Evolutionary conservation across 768 basidiomycete species (phyloP), one percentile per base, ranked within the genome.

Genomic region (Podaxis pistillaris): DNA sequence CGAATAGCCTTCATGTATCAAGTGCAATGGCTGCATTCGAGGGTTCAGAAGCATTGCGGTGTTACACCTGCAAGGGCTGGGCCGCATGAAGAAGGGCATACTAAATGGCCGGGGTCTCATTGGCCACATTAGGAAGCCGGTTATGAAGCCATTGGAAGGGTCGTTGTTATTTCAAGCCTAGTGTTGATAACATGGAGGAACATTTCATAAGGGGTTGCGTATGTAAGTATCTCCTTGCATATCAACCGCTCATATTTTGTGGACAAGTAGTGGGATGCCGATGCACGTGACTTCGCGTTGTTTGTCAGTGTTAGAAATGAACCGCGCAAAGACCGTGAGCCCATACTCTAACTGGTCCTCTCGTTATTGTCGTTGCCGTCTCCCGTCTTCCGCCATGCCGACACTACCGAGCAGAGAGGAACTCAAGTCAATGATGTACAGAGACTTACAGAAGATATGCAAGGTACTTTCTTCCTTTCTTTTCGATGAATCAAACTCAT

Each of bases 371-470:
- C 63, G 61, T 64, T 19, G 59, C 47, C 49, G 30, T 64, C 62
- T 56, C 62, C 49, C 54, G 57, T 62, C 59, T 17, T 59, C 66
- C 60, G 62, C 64, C 55, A 81, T 82, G 81, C 69, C 78, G 17
- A 73, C 76, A 8, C 62, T 82, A 49, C 81, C 79, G 4, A 74
- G 75, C 54, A 76, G 78, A 64, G 72, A 78, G 63, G 69, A 72
- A 19, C 73, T 85, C 2, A 79, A 83, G 65, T 68, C 72, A 6
- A 78, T 83, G 78, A 82, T 79, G 65, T 75, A 80, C 11, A 71
- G 68, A 58, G 86, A 79, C 61, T 72, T 76, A 50, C 84, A 89
- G 76, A 79, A 76, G 58, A 80, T 93, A 73, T 92, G 92, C 81
- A 92, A 91, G 77, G 89, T 88, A 67, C 5, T 12, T 50, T 47